phyloP scores from a whole-genome alignment of 2,329 filamentous ascomycete genomes.

The Coniochaeta pulveracea region DNA sequence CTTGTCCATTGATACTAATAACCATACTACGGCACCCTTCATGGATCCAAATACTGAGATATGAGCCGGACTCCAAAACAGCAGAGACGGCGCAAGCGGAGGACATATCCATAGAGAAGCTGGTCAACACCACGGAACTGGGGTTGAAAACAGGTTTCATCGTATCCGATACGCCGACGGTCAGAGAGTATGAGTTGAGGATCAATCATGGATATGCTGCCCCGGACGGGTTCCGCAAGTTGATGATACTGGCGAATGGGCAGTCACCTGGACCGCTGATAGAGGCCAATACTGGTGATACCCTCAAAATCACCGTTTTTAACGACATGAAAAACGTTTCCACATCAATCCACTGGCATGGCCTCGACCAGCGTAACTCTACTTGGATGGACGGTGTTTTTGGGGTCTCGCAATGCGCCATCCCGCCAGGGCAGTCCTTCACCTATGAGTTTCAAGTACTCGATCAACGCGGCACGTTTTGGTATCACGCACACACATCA shows the following conservation, averaged over 20 bases:
- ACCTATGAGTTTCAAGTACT: constrained; percentile 48
- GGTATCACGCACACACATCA: constrained; percentile 52
- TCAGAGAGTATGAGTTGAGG: constrained; percentile 21
- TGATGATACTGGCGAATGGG: constrained; percentile 26
- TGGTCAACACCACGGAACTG: constrained; percentile 17
- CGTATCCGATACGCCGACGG: constrained; percentile 5
- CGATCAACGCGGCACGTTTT: constrained; percentile 25
- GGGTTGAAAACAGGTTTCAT: constrained; percentile 11
- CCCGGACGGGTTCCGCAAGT: constrained; percentile 23
- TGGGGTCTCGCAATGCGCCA: constrained; percentile 48
- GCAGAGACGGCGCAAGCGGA: no score
- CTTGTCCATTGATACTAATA: no score
- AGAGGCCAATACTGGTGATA: constrained; percentile 31
- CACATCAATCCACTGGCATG: constrained; percentile 58
- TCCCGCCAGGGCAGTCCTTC: constrained; percentile 42
- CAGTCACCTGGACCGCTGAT: constrained; percentile 31
- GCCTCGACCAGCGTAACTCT: constrained; percentile 51
- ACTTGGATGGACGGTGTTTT: constrained; percentile 56
- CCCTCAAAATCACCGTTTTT: constrained; percentile 22
- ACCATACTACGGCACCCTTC: no score
- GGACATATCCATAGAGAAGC: constrained; percentile 9
- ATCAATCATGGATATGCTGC: constrained; percentile 18
- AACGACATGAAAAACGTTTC: constrained; percentile 23
- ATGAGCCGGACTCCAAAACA: no score
- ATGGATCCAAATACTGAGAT: no score